Evolutionary conservation across 352 stramenopile species (phyloP).

Genomic region (Saprolegnia parasitica): DNA sequence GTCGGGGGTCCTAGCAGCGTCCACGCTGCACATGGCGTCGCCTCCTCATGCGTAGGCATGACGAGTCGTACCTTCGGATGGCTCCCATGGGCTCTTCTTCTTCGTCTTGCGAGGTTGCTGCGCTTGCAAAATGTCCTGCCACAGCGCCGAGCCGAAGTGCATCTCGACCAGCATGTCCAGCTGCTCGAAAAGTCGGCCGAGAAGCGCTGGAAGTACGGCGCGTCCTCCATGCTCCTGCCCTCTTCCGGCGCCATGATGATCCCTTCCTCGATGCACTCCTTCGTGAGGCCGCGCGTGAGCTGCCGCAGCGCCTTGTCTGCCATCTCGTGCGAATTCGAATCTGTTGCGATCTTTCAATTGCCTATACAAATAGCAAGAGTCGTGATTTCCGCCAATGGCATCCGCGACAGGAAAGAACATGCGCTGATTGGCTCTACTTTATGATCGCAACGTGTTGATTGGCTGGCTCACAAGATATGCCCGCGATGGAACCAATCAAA

Average conservation of each 20-base stretch:
- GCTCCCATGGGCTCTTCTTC: background rate
- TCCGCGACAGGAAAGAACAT: background rate
- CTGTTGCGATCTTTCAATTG: background rate
- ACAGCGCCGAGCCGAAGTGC: conserved; percentile 13
- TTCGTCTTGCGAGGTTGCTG: background rate
- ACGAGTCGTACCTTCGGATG: background rate
- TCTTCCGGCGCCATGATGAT: background rate
- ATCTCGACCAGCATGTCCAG: background rate
- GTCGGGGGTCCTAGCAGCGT: background rate
- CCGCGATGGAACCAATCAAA: too few relatives aligned
- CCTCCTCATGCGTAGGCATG: background rate
- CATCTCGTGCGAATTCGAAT: background rate
- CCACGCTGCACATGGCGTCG: background rate
- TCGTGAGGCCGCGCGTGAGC: background rate
- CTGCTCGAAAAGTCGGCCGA: background rate
- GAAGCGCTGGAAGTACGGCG: background rate
- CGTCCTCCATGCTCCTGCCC: background rate
- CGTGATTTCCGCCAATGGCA: background rate
- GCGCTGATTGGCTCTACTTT: background rate
- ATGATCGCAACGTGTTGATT: too few relatives aligned
- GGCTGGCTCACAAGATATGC: too few relatives aligned
- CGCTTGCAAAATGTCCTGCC: conserved; percentile 16
- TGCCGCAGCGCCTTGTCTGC: background rate
- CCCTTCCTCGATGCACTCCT: background rate
- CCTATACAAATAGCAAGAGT: background rate